Evolutionary conservation across 805 yeast genomes (phyloP).

Genomic region (Sungouiella thailandica): DNA sequence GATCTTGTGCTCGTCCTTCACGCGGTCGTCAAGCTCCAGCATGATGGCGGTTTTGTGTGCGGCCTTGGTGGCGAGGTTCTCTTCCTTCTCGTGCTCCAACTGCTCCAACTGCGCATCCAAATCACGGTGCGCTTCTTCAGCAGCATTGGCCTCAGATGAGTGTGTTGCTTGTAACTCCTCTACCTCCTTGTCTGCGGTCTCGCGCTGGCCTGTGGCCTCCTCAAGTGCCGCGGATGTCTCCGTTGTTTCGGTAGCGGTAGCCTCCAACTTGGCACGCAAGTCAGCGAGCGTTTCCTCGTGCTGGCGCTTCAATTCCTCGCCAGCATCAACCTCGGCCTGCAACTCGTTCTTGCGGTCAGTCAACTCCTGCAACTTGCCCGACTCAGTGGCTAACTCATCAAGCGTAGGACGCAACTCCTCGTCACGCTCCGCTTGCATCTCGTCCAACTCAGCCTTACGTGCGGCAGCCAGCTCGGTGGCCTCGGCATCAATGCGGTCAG

Average conservation of each 20-base stretch:
- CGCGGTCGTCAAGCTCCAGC: slow-evolving; percentile 25
- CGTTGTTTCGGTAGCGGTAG: slow-evolving; percentile 35
- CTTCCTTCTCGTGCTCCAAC: slow-evolving; percentile 36
- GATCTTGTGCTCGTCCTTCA: slow-evolving; percentile 45
- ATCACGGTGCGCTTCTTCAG: slow-evolving; percentile 25
- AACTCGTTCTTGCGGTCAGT: slow-evolving; percentile 45
- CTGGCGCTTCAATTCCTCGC: slow-evolving; percentile 42
- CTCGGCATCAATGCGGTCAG: slow-evolving; percentile 38
- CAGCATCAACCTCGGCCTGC: slow-evolving; percentile 39
- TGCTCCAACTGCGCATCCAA: slow-evolving; percentile 41
- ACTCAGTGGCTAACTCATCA: slow-evolving; percentile 48
- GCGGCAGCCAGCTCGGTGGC: slow-evolving; percentile 41
- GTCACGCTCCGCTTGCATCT: slow-evolving; percentile 49
- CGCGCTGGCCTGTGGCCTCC: slow-evolving; percentile 32
- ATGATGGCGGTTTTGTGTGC: slow-evolving; percentile 31
- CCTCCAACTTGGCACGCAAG: slow-evolving; percentile 40
- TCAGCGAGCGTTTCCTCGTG: slow-evolving; percentile 40
- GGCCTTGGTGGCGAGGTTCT: slow-evolving; percentile 31
- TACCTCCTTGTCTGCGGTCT: slow-evolving; percentile 34
- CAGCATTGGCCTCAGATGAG: slow-evolving; percentile 21
- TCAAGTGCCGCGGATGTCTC: slow-evolving; percentile 28
- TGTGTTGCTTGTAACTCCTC: slow-evolving; percentile 27
- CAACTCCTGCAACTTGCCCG: slow-evolving; percentile 43
- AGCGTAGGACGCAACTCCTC: slow-evolving; percentile 50
- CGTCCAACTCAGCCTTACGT: slow-evolving; percentile 43